Conservation (phyloP, 2,329 filamentous ascomycete genomes). For the Aspergillus persii region DNA sequence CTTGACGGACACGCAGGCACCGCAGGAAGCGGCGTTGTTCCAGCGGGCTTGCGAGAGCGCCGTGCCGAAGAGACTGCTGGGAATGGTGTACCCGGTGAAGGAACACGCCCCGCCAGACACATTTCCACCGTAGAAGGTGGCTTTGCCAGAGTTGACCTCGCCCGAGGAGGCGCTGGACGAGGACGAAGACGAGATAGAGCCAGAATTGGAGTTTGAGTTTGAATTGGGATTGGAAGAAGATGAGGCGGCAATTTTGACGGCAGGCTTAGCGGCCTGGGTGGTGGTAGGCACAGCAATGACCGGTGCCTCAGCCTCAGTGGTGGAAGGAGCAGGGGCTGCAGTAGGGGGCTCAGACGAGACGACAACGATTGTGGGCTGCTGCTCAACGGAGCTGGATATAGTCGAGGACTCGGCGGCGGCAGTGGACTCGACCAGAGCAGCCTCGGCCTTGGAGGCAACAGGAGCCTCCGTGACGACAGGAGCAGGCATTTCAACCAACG, state of each 20-base stretch:
- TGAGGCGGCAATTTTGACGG: conserved; percentile 1
- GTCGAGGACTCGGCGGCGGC: background rate
- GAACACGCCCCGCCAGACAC: conserved; percentile 61
- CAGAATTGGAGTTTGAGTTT: conserved; percentile 1
- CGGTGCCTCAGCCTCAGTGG: background rate
- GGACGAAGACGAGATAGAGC: conserved; percentile 5
- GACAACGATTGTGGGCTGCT: background rate
- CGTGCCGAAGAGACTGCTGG: conserved; percentile 57
- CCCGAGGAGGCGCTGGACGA: conserved; percentile 12
- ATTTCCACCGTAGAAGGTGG: conserved; percentile 58
- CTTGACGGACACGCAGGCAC: conserved; percentile 59
- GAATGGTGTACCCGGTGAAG: conserved; percentile 62
- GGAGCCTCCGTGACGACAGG: background rate
- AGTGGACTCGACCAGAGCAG: conserved; percentile 1
- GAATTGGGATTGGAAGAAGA: conserved; percentile 9
- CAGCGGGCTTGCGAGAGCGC: conserved; percentile 60
- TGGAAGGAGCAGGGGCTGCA: conserved; percentile 7
- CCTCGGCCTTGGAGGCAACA: background rate
- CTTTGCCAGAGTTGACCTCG: conserved; percentile 37
- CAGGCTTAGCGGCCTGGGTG: conserved; percentile 1
- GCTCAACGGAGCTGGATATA: background rate
- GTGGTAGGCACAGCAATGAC: background rate
- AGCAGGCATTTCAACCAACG: conserved; percentile 6
- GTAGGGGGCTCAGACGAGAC: background rate
- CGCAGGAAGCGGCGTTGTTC: conserved; percentile 55